Conservation (phyloP, 75 land plant species). For the Ceratopteris richardii region DNA sequence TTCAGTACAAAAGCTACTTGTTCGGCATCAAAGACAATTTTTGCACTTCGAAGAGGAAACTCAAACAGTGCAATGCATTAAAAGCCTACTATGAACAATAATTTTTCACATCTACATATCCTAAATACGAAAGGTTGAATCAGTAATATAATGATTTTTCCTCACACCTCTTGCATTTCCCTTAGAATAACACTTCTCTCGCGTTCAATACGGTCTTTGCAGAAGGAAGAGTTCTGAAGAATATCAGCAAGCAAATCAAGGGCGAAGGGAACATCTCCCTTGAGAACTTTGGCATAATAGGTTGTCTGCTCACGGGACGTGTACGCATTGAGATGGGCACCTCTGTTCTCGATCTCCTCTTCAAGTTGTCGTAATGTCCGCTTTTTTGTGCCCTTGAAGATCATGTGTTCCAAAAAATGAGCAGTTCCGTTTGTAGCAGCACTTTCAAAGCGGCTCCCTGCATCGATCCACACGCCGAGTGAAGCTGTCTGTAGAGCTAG, state of each 20-base stretch:
- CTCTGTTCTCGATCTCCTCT: conserved; percentile 99
- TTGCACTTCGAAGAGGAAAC: too few relatives aligned
- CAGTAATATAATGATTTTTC: too few relatives aligned
- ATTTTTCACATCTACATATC: too few relatives aligned
- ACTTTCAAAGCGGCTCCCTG: conserved; percentile 83
- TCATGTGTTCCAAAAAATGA: conserved; percentile 95
- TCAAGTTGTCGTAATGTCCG: conserved; percentile 54
- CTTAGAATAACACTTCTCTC: conserved; percentile 84
- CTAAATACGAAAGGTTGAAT: too few relatives aligned
- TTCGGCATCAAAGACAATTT: too few relatives aligned
- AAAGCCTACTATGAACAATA: too few relatives aligned
- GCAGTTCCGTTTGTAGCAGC: conserved; percentile 87
- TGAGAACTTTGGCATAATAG: conserved; percentile 79
- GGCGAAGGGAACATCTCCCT: conserved; percentile 57
- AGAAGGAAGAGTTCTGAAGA: conserved; percentile 78
- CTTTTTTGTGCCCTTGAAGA: conserved; percentile 82
- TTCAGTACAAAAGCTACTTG: too few relatives aligned
- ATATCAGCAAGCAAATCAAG: conserved; percentile 83
- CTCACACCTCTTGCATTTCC: conserved; percentile 84
- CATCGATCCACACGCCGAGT: conserved; percentile 96
- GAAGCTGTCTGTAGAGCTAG: conserved; percentile 71
- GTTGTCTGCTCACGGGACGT: conserved; percentile 95
- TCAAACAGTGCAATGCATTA: too few relatives aligned
- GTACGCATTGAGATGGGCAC: conserved; percentile 90
- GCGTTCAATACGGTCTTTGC: conserved; percentile 41